phyloP scores from a whole-genome alignment of 306 rosid genomes.

The Herpetospermum pedunculosum region DNA sequence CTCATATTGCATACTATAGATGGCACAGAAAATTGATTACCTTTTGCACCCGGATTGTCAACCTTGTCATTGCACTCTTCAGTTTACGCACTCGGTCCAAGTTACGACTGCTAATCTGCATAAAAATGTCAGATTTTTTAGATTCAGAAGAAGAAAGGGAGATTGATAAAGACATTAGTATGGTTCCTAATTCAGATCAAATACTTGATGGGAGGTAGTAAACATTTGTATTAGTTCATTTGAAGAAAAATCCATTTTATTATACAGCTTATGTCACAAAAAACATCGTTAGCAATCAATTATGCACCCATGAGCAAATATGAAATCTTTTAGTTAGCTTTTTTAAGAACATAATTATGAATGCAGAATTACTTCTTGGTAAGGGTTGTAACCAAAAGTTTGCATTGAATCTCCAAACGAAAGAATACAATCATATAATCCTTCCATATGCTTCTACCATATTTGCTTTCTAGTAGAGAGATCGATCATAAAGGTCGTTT shows the following conservation, averaged over 20 bases:
- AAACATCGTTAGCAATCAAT: not conserved
- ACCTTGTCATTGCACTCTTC: conserved; percentile 97
- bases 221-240: not conserved
- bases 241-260: not conserved
- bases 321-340: not conserved
- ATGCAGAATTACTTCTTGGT: not conserved
- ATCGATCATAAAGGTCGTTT: not conserved
- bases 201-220: not conserved
- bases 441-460: not conserved
- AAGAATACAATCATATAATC: not conserved
- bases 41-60: conserved; percentile 96
- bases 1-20: not conserved
- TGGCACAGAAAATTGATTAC: conserved; percentile 16
- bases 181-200: not conserved
- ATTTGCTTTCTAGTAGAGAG: not conserved
- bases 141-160: conserved; percentile 7
- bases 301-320: not conserved
- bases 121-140: not conserved
- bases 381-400: not conserved
- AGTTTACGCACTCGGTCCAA: conserved; percentile 91
- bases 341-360: not conserved
- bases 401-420: not conserved
- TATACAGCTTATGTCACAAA: not conserved
- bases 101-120: conserved; percentile 88
- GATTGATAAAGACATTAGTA: not conserved